Evolutionary conservation across 192 early-diverging fungal genomes (phyloP).

Genomic region (Coemansia sp.): DNA sequence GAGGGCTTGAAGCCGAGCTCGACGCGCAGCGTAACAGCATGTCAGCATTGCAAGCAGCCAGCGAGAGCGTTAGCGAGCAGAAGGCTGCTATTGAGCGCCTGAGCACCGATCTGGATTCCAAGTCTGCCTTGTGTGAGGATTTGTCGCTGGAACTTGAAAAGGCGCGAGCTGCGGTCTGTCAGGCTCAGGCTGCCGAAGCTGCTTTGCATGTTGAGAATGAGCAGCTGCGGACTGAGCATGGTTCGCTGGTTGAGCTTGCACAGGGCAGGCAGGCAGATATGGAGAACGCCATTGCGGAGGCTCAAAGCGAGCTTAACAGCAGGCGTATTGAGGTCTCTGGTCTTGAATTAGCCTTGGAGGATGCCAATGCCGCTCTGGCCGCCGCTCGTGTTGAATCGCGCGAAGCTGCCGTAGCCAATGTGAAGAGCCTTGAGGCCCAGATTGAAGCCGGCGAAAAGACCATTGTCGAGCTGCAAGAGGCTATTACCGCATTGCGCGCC

Average conservation of each 20-base stretch:
- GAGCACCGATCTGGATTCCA: neutral
- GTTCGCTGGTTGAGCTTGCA: slow-evolving; percentile 5
- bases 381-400: slow-evolving; percentile 2
- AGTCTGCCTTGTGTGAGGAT: neutral
- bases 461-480: neutral
- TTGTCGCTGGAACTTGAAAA: neutral
- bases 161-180: neutral
- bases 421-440: slow-evolving; percentile 1
- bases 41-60: neutral
- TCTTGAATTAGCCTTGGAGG: neutral
- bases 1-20: neutral
- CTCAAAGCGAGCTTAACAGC: neutral
- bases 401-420: neutral
- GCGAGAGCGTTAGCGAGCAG: neutral
- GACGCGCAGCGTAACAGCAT: neutral
- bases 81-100: neutral
- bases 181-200: neutral
- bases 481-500: neutral
- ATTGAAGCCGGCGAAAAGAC: neutral
- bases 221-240: slow-evolving; percentile 7
- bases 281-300: slow-evolving; percentile 24
- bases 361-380: neutral
- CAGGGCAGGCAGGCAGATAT: slow-evolving; percentile 18
- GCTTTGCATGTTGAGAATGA: slow-evolving; percentile 1
- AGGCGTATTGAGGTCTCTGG: neutral